These are phyloP conservation scores for Camptophora hylomeconis DNA, from an alignment of 2,329 filamentous ascomycete species.

Conservation along the genomic window DNA sequence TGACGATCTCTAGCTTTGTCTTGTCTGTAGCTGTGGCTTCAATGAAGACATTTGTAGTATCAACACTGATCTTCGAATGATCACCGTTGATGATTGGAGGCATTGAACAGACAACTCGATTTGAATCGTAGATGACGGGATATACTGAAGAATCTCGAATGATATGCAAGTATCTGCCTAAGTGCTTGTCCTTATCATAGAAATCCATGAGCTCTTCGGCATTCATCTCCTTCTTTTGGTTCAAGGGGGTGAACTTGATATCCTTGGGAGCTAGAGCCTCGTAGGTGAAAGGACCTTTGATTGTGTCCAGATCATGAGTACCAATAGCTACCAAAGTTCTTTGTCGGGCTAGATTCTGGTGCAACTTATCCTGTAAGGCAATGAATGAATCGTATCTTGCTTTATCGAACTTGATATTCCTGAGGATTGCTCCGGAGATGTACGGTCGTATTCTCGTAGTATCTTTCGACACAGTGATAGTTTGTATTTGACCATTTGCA, in stretches of 20 bases:
- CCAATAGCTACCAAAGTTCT: slow-evolving; percentile 92
- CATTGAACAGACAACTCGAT: slow-evolving; percentile 76
- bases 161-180: slow-evolving; percentile 84
- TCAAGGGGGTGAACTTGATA: slow-evolving; percentile 81
- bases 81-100: slow-evolving; percentile 97
- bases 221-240: slow-evolving; percentile 81
- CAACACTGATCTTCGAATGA: slow-evolving; percentile 85
- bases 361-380: slow-evolving; percentile 89
- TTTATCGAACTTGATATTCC: slow-evolving; percentile 83
- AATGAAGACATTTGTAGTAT: slow-evolving; percentile 91
- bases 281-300: slow-evolving; percentile 92
- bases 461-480: slow-evolving; percentile 64
- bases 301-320: slow-evolving; percentile 87
- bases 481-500: slow-evolving; percentile 59
- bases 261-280: slow-evolving; percentile 84
- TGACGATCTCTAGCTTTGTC: slow-evolving; percentile 92
- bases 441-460: slow-evolving; percentile 73
- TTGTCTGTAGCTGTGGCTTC: slow-evolving; percentile 93
- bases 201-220: slow-evolving; percentile 83
- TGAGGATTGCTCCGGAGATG: slow-evolving; percentile 76
- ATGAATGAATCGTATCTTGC: slow-evolving; percentile 96
- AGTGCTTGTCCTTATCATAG: slow-evolving; percentile 85
- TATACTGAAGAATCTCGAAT: slow-evolving; percentile 89
- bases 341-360: slow-evolving; percentile 88
- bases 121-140: slow-evolving; percentile 86